These are phyloP conservation scores for Mycena epipterygia DNA, from an alignment of 768 basidiomycete genomes.

Conservation along the genomic window DNA sequence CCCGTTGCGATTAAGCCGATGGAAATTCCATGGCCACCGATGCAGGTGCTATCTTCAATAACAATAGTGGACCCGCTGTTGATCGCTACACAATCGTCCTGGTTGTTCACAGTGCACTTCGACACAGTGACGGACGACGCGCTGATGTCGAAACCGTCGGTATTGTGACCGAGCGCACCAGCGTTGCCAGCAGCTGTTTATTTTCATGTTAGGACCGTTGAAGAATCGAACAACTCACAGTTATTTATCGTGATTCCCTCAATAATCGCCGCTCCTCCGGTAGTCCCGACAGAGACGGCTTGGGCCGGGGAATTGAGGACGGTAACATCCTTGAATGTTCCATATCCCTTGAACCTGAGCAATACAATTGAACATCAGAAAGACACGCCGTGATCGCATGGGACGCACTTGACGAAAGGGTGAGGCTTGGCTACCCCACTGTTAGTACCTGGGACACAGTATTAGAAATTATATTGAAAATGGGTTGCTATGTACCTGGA, in stretches of 20 bases:
- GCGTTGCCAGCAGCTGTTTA: slow-evolving; percentile 30
- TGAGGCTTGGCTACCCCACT: slow-evolving; percentile 37
- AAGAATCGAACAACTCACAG: neutral
- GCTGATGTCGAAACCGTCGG: slow-evolving; percentile 39
- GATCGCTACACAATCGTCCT: slow-evolving; percentile 39
- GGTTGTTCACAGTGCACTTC: slow-evolving; percentile 28
- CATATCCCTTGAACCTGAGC: slow-evolving; percentile 31
- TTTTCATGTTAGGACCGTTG: neutral
- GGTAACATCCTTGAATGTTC: slow-evolving; percentile 34
- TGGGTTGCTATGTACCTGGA: neutral
- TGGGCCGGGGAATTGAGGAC: slow-evolving; percentile 35
- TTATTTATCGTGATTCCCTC: slow-evolving; percentile 30
- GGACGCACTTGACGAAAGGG: slow-evolving; percentile 35
- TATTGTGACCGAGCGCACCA: slow-evolving; percentile 35
- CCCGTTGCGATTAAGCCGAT: slow-evolving; percentile 60
- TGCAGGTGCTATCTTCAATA: slow-evolving; percentile 55
- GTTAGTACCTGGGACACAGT: slow-evolving; percentile 19
- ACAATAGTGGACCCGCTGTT: slow-evolving; percentile 38
- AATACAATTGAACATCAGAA: neutral
- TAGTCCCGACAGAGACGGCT: slow-evolving; percentile 34
- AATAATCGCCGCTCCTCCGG: slow-evolving; percentile 22
- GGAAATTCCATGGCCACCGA: slow-evolving; percentile 65
- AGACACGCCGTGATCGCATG: no score
- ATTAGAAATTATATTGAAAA: neutral
- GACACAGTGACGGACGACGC: slow-evolving; percentile 32